A percentile compares a stretch with the other conserved stretches of the same genome.
Evolutionary conservation across 2,329 filamentous ascomycete genomes (phyloP).

Genomic region (Epichloe elymi): DNA sequence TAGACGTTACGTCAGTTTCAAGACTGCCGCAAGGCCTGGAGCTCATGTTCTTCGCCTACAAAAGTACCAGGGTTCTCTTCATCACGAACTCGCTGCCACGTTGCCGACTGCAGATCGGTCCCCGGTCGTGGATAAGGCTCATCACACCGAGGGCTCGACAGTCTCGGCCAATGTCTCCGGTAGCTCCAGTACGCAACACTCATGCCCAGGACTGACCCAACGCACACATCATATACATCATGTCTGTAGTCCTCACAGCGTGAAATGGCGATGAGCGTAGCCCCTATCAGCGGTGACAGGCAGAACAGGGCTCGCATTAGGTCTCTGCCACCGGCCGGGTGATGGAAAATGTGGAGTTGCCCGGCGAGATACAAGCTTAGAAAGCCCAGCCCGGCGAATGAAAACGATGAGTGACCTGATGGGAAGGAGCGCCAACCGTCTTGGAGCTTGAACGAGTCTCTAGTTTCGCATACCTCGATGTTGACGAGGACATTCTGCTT

Average conservation of each 20-base stretch:
- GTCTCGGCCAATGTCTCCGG: slow-evolving; percentile 46
- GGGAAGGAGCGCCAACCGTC: slow-evolving; percentile 80
- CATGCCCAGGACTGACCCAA: slow-evolving; percentile 47
- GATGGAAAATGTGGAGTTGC: slow-evolving; percentile 45
- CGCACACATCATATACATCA: slow-evolving; percentile 55
- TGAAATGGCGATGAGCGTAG: slow-evolving; percentile 55
- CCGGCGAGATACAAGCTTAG: slow-evolving; percentile 57
- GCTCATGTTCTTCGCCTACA: slow-evolving; percentile 19
- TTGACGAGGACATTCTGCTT: slow-evolving; percentile 41
- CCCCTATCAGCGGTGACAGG: slow-evolving; percentile 45
- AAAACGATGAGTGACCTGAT: slow-evolving; percentile 66
- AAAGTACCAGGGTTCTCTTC: slow-evolving; percentile 36
- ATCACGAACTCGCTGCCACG: slow-evolving; percentile 35
- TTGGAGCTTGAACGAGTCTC: slow-evolving; percentile 54
- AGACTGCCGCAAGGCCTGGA: slow-evolving; percentile 8
- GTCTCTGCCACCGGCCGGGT: slow-evolving; percentile 31
- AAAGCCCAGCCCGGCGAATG: slow-evolving; percentile 68
- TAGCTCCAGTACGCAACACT: slow-evolving; percentile 53
- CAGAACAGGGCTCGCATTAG: slow-evolving; percentile 44
- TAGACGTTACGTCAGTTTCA: not conserved
- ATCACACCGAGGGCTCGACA: slow-evolving; percentile 39
- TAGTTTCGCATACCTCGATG: slow-evolving; percentile 60
- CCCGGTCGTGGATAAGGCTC: slow-evolving; percentile 42
- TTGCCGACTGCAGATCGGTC: slow-evolving; percentile 16
- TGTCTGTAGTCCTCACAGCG: slow-evolving; percentile 59